Evolutionary conservation across 2,329 filamentous ascomycete species (phyloP).

Genomic region (Sordariomycetes sp.): DNA sequence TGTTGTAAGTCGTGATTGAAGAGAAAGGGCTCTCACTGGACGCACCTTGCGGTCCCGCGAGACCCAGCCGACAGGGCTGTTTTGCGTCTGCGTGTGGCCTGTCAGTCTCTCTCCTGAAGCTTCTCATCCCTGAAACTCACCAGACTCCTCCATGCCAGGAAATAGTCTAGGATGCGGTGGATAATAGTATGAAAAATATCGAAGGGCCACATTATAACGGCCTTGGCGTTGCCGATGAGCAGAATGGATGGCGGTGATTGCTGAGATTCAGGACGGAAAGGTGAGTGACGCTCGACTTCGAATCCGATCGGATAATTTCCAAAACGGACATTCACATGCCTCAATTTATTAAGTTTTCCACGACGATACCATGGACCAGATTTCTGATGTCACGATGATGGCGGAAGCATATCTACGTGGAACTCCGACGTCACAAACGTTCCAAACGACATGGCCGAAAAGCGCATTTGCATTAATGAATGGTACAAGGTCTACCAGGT

Average conservation of each 20-base stretch:
- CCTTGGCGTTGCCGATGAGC: neutral
- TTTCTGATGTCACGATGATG: neutral
- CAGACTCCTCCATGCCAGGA: neutral
- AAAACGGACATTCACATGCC: neutral
- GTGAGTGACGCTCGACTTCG: neutral
- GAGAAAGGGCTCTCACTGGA: conserved; percentile 10
- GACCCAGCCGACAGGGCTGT: conserved; percentile 1
- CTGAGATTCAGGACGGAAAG: neutral
- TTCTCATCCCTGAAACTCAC: neutral
- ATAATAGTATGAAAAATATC: neutral
- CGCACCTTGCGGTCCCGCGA: conserved; percentile 6
- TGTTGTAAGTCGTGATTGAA: neutral
- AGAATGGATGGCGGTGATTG: neutral
- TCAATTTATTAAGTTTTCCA: no score
- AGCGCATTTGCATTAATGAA: no score
- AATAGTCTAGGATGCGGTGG: neutral
- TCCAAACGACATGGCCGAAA: no score
- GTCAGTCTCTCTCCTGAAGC: neutral
- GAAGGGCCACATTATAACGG: neutral
- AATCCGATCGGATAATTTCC: neutral
- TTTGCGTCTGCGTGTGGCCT: neutral
- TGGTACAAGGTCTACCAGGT: neutral
- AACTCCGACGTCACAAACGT: neutral
- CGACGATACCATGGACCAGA: no score
- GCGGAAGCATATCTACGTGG: neutral